A percentile compares a stretch with the other conserved stretches of the same genome.
phyloP scores from a whole-genome alignment of 441 rosid species.

The Metrosideros polymorpha region DNA sequence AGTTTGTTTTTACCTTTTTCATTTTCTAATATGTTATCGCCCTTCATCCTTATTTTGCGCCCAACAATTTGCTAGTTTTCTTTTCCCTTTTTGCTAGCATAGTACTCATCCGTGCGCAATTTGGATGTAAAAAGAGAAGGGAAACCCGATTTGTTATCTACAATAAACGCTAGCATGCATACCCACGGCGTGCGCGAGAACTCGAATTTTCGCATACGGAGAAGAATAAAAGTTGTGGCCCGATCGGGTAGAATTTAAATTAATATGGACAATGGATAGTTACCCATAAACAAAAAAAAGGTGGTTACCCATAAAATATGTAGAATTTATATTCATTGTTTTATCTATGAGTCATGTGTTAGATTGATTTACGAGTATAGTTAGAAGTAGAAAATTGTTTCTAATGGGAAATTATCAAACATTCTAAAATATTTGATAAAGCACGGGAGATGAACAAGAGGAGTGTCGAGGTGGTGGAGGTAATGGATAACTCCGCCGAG shows the following conservation, averaged over 20 bases:
- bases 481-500: neutral
- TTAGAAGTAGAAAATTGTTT: neutral
- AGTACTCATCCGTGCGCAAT: neutral
- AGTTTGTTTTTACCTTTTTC: no score
- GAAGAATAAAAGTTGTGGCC: no score
- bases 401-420: neutral
- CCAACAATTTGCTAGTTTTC: neutral
- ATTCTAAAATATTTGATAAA: neutral
- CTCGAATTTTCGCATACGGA: neutral
- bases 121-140: no score
- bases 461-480: neutral
- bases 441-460: neutral
- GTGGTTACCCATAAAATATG: no score
- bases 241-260: no score
- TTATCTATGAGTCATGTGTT: neutral
- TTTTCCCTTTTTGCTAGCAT: neutral
- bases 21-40: neutral
- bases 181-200: no score
- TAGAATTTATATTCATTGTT: neutral
- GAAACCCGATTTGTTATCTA: no score
- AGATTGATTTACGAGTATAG: neutral
- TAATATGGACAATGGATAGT: accelerated
- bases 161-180: neutral
- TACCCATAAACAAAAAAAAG: accelerated
- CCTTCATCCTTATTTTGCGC: neutral